These are phyloP conservation scores for Fusarium euwallaceae DNA, from an alignment of 2,329 filamentous ascomycete genomes.

Conservation along the genomic window DNA sequence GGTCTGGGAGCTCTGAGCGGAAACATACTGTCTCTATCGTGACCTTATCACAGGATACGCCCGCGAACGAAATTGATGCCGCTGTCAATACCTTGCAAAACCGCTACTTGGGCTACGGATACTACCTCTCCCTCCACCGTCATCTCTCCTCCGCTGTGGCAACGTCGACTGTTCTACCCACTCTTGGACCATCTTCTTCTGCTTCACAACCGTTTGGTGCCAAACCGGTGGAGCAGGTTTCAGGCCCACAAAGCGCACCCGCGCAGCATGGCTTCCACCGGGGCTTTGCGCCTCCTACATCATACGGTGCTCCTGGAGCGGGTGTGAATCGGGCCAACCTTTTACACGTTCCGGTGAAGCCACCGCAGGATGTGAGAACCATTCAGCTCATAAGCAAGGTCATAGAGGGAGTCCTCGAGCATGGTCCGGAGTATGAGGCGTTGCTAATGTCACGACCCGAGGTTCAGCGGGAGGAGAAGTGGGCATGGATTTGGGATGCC, in stretches of 20 bases:
- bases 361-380: constrained; percentile 82
- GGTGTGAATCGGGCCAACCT: constrained; percentile 62
- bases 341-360: constrained; percentile 78
- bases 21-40: constrained; percentile 84
- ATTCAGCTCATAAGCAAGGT: constrained; percentile 90
- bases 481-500: constrained; percentile 94
- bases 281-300: constrained; percentile 82
- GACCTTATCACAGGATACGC: constrained; percentile 82
- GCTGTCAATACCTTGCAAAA: constrained; percentile 84
- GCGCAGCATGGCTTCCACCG: constrained; percentile 63
- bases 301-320: constrained; percentile 65
- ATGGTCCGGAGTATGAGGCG: constrained; percentile 91
- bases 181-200: constrained; percentile 55
- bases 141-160: constrained; percentile 83
- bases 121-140: constrained; percentile 82
- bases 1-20: constrained; percentile 69
- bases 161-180: constrained; percentile 56
- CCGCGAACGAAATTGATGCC: constrained; percentile 85
- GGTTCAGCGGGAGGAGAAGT: constrained; percentile 88
- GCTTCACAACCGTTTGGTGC: constrained; percentile 82
- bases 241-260: constrained; percentile 52
- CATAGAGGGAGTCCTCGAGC: constrained; percentile 81
- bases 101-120: constrained; percentile 86
- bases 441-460: constrained; percentile 88
- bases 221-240: constrained; percentile 67